Evolutionary conservation across 2,329 filamentous ascomycete genomes (phyloP), one percentile per base, ranked within the genome.

Genomic region (Chaetomium strumarium): DNA sequence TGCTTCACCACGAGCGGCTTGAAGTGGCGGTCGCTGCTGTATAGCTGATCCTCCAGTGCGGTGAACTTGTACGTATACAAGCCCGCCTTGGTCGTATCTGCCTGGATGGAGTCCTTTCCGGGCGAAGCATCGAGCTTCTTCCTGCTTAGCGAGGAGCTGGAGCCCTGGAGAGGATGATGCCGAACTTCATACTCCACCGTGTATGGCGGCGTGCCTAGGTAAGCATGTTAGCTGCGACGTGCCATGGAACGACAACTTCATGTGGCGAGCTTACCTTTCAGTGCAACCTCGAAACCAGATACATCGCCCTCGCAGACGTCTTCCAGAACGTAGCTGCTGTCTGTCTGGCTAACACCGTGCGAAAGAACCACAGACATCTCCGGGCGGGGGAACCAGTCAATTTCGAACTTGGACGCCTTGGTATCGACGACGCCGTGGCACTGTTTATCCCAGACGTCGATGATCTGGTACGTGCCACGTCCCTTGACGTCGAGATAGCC

Each of bases 221-320:
- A 16, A 37, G 53, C 51, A n/a, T 30, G 40, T 30, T 19, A 8
- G 19, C 10, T 10, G 4, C 8, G 8, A 40, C 9, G 49, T 24
- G 20, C 29, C 30, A 36, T 10, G 14, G 30, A 46, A 13, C 19
- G 36, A 20, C 13, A 24, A 7, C 24, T 7, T 37, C 8, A 8
- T 30, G 1, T 11, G 12, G 24, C 31, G 17, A 43, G 20, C 77
- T 71, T 79, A 81, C 90, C 92, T 66, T 80, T 80, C 56, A 99
- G 78, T 40, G 79, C 78, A 49, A 99, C 74, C 63, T 96, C 90
- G 51, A 96, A 84, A 3, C 84, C 83, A 67, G 96, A 92, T 63
- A 96, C 87, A 56, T 97, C 92, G 30, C 92, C 92, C 72, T 99
- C 91, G 65, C 93, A 99, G 30, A 99, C 85, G 55, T 91, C 85